Conservation (phyloP, 2,329 filamentous ascomycete genomes). For the Cytospora schulzeri region DNA sequence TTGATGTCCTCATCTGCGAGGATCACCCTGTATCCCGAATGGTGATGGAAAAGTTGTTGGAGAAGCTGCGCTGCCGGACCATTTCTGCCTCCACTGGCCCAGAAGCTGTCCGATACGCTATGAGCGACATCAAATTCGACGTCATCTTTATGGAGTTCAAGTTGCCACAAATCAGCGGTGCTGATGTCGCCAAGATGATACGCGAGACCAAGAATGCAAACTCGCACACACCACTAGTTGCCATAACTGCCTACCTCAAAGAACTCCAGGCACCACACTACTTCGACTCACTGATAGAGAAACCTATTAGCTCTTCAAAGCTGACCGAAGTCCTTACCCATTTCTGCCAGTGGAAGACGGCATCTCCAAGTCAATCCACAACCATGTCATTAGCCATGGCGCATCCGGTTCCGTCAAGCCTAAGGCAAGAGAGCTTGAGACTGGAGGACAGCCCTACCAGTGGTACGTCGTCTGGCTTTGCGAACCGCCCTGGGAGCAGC, state of each 20-base stretch:
- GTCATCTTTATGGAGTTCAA: conserved; percentile 98
- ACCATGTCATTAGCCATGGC: conserved; percentile 50
- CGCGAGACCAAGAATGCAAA: conserved; percentile 96
- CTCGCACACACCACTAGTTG: conserved; percentile 90
- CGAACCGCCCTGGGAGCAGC: conserved; percentile 70
- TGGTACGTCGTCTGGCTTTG: conserved; percentile 68
- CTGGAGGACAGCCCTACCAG: conserved; percentile 84
- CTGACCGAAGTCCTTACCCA: conserved; percentile 83
- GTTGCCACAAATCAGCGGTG: conserved; percentile 89
- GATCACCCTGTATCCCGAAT: conserved; percentile 95
- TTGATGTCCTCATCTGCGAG: conserved; percentile 95
- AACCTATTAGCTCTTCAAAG: conserved; percentile 91
- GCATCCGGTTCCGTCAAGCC: conserved; percentile 62
- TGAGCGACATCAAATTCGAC: conserved; percentile 98
- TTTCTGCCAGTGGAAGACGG: conserved; percentile 91
- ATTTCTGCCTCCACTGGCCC: conserved; percentile 89
- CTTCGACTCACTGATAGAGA: conserved; percentile 94
- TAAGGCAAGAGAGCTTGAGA: conserved; percentile 65
- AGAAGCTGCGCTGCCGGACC: conserved; percentile 92
- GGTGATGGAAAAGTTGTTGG: conserved; percentile 98
- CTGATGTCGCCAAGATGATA: conserved; percentile 96
- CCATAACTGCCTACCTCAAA: conserved; percentile 97
- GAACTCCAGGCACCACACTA: conserved; percentile 93
- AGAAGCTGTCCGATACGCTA: conserved; percentile 89
- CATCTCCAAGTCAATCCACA: conserved; percentile 52